Evolutionary conservation across 2,329 filamentous ascomycete genomes (phyloP), one percentile per base, ranked within the genome.

Genomic region (Colletotrichum siamense): DNA sequence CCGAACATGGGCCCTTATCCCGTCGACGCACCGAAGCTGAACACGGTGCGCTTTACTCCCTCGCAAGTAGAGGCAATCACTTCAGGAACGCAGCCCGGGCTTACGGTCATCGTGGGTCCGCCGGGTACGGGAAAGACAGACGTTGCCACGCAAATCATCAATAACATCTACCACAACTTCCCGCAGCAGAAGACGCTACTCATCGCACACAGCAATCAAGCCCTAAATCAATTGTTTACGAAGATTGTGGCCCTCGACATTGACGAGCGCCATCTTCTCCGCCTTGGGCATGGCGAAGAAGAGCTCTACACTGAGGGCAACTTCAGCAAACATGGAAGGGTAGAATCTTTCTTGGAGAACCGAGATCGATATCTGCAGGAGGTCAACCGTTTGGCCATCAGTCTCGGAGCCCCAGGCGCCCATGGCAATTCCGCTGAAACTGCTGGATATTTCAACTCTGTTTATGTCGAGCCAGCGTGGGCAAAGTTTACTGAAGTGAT

Each of bases 61-160:
- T 92, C 95, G 49, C 97, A 99, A 85, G 91, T 98, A 32, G 95
- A 99, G 83, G 97, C 97, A 30, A 97, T 99, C 81, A 93, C 95
- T 76, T 98, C 96, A 55, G 97, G 97, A 24, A 96, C 95, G 8
- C 98, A 99, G 81, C 96, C 97, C 44, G 97, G 98, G 24, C 89
- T 99, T 68, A 98, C 96, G 2, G 92, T 99, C 64, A 94, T 99
- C 79, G 95, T 99, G 77, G 97, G 97, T 1, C 97, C 97, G 70
- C 97, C 97, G 9, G 97, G 97, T 71, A 99, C 97, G 8, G 97
- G 98, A 78, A 99, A 99, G 88, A 99, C 97, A n/a, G 97, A 99
- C 85, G 97, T 99, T 69, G 96, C 96, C 64, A 98, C 96, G 6
- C 97, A 99, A 84, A 98, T 99, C 83, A 99, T 99, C 86, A 98